Evolutionary conservation across 202 grass and related monocot species (phyloP).

Genomic region (Setaria italica): DNA sequence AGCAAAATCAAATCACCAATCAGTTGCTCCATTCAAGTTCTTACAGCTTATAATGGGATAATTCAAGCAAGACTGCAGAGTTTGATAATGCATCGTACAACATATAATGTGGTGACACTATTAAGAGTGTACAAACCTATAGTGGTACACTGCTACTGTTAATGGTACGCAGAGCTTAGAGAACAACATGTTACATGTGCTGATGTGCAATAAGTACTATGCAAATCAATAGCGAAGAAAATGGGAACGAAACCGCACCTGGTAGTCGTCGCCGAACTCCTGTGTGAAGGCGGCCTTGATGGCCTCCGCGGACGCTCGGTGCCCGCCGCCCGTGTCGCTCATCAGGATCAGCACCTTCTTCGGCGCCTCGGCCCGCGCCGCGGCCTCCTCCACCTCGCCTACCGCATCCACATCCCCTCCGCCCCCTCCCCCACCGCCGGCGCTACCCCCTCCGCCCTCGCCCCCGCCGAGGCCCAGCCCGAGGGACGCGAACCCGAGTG

Average conservation of each 20-base stretch:
- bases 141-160: background rate
- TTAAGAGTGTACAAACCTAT: background rate
- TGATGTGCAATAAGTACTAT: background rate
- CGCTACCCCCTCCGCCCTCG: background rate
- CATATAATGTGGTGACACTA: background rate
- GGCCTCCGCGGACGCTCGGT: conserved; percentile 91
- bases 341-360: conserved; percentile 96
- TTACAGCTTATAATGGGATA: background rate
- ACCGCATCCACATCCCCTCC: conserved; percentile 33
- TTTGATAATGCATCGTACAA: background rate
- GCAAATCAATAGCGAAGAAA: background rate
- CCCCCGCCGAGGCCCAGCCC: conserved; percentile 33
- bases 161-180: background rate
- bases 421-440: conserved; percentile 29
- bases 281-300: conserved; percentile 85
- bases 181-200: background rate
- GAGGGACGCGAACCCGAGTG: conserved; percentile 77
- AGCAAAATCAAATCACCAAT: conserved; percentile 9
- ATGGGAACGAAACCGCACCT: conserved; percentile 25
- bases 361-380: conserved; percentile 49
- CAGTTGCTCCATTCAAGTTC: conserved; percentile 25
- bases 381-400: conserved; percentile 53
- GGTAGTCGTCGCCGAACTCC: conserved; percentile 88
- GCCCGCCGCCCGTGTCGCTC: conserved; percentile 96
- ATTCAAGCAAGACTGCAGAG: background rate